Evolutionary conservation across 345 rosid species (phyloP).

Genomic region (Cardamine resedifolia): DNA sequence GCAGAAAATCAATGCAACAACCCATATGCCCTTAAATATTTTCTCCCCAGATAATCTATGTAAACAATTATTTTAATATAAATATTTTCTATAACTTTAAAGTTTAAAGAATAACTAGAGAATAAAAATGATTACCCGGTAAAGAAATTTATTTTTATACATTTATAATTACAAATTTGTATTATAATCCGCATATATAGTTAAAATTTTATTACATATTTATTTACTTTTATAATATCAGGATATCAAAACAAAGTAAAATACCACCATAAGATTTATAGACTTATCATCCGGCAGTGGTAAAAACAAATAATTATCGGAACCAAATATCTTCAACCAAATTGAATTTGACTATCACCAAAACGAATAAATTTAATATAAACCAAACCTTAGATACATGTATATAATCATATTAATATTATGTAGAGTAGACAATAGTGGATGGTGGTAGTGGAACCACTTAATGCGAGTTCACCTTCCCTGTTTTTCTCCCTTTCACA

Average conservation of each 20-base stretch:
- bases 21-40: neutral
- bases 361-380: constrained; percentile 11
- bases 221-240: neutral
- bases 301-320: constrained; percentile 10
- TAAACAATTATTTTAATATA: neutral
- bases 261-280: neutral
- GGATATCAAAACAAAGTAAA: neutral
- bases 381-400: constrained; percentile 23
- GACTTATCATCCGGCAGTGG: neutral
- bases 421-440: constrained; percentile 42
- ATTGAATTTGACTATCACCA: constrained; percentile 24
- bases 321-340: constrained; percentile 10
- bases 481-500: constrained; percentile 33
- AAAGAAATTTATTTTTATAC: neutral
- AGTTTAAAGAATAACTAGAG: neutral
- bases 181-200: too few species aligned
- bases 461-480: constrained; percentile 43
- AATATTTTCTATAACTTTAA: neutral
- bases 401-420: constrained; percentile 15
- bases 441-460: constrained; percentile 48
- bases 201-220: neutral
- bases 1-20: constrained; percentile 1
- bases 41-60: neutral
- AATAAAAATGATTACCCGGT: neutral
- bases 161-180: too few species aligned